These are phyloP conservation scores for Ajuga chamaepitys DNA, from an alignment of 257 asterid species.

Conservation along the genomic window DNA sequence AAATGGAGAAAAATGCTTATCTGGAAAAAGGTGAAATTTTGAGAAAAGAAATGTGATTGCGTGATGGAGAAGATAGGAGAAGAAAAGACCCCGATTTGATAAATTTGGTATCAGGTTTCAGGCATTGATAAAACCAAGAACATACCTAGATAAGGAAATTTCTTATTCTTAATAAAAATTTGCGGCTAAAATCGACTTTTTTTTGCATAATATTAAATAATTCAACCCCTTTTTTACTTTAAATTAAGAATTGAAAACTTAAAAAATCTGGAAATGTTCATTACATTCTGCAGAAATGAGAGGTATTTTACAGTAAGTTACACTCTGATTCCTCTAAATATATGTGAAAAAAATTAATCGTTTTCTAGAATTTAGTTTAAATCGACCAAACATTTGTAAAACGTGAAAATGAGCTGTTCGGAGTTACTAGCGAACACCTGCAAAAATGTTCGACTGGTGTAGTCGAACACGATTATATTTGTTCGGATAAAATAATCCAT, in stretches of 20 bases:
- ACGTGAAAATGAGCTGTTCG: no score
- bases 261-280: background rate
- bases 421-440: no score
- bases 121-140: constrained; percentile 16
- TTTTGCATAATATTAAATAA: background rate
- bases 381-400: no score
- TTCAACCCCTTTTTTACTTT: background rate
- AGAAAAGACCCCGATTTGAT: constrained; percentile 16
- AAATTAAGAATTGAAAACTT: background rate
- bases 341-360: no score
- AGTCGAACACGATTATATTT: no score
- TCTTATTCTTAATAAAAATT: constrained; percentile 13
- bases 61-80: constrained; percentile 24
- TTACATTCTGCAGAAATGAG: constrained; percentile 12
- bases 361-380: no score
- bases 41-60: constrained; percentile 19
- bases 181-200: constrained; percentile 17
- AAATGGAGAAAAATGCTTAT: background rate
- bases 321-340: no score
- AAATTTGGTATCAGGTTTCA: constrained; percentile 17
- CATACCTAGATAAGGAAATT: constrained; percentile 17
- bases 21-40: background rate
- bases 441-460: no score
- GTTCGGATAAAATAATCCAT: no score
- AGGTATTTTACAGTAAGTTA: no score